Evolutionary conservation across 208 protist species (phyloP), one percentile per base, ranked within the genome.

Genomic region (Dictyostelium gargantuum): DNA sequence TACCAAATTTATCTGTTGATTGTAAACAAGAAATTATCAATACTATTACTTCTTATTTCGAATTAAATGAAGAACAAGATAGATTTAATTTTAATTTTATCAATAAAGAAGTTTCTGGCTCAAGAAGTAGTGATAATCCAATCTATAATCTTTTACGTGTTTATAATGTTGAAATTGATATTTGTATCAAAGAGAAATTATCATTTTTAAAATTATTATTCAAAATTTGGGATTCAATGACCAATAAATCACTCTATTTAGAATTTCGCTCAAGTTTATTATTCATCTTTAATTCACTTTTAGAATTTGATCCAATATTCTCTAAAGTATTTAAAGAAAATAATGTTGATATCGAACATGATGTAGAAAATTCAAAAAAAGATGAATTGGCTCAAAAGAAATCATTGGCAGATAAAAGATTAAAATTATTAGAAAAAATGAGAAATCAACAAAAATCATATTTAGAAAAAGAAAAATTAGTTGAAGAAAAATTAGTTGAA

Each of bases 401-500:
- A 48, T n/a, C 52, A 13, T 32, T 89, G 13, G 54, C 66, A 10
- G 82, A 77, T 17, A 50, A 73, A 26, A 40, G 48, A 29, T 54
- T 79, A 73, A 89, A 79, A 44, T 15, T 89, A 6, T 52, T 73
- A n/a, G n/a, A 79, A 40, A 50, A 73, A 79, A 89, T 89, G 82
- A 58, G 44, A 23, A 23, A 70, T 68, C 82, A 89, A 66, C 82
- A 89, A 79, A 73, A 89, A 79, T 89, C 48, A 23, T 89, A 79
- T 42, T 68, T 89, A 29, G 5, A 32, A 8, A 29, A 40, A 35
- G 32, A 76, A n/a, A n/a, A n/a, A n/a, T n/a, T n/a, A 32, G 70
- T 17, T 48, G 38, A 48, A 48, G 21, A 29, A 29, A 21, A 48
- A 19, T 19, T 29, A 17, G 38, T 48, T 17, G 21, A 75, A 46